phyloP scores from a whole-genome alignment of 2,329 filamentous ascomycete species.

The Coleophoma cylindrospora region DNA sequence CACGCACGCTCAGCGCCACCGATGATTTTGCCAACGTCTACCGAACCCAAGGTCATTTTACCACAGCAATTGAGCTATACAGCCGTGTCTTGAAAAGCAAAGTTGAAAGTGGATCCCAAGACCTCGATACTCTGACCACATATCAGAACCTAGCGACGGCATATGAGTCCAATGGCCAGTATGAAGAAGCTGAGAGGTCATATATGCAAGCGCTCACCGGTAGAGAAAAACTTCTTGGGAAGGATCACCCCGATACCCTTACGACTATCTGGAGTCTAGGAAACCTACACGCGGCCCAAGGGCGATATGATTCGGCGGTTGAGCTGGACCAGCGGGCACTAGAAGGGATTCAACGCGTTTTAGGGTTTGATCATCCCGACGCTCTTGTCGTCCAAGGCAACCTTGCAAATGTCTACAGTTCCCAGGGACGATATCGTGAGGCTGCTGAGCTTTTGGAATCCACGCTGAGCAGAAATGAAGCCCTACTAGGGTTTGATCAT shows the following conservation, averaged over 20 bases:
- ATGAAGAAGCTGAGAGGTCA: conserved; percentile 3
- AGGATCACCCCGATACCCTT: not conserved
- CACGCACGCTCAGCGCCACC: not conserved
- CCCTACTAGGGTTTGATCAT: conserved; percentile 1
- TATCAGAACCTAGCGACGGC: not conserved
- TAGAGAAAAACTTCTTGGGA: not conserved
- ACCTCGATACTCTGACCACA: not conserved
- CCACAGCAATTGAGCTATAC: not conserved
- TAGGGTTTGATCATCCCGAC: conserved; percentile 9
- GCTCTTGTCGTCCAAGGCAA: not conserved
- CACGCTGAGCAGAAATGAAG: not conserved
- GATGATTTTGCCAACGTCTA: not conserved
- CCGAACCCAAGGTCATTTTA: not conserved
- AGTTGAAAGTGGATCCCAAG: not conserved
- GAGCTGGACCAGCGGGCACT: conserved; percentile 7
- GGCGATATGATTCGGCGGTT: conserved; percentile 9
- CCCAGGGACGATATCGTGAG: not conserved
- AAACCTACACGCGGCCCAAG: not conserved
- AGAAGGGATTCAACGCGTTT: not conserved
- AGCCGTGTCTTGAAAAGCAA: not conserved
- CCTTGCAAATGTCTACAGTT: not conserved
- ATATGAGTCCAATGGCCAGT: not conserved
- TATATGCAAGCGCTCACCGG: not conserved
- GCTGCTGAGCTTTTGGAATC: not conserved
- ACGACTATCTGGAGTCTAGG: not conserved